phyloP scores from a whole-genome alignment of 2,329 filamentous ascomycete genomes.

The Thelonectria olida region DNA sequence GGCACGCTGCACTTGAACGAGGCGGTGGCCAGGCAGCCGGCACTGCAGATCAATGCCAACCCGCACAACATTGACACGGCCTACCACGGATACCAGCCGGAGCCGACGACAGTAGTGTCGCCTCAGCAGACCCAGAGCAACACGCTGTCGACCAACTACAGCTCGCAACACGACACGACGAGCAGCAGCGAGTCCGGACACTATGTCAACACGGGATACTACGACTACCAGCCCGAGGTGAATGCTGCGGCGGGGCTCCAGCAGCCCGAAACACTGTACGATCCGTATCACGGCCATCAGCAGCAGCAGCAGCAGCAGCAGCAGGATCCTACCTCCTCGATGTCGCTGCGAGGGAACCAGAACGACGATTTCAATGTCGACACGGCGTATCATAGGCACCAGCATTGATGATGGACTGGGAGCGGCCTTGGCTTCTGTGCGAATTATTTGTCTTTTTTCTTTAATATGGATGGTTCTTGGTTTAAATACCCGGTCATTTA shows the following conservation, averaged over 20 bases:
- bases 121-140: not conserved
- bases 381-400: constrained; percentile 2
- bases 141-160: not conserved
- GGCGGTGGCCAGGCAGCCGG: constrained; percentile 8
- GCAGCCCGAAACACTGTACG: not conserved
- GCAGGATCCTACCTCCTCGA: not conserved
- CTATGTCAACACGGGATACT: constrained; percentile 31
- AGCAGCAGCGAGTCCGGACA: not conserved
- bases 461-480: not conserved
- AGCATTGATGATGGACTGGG: not conserved
- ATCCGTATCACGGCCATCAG: not conserved
- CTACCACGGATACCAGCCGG: constrained; percentile 29
- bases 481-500: not conserved
- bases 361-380: not conserved
- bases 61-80: constrained; percentile 30
- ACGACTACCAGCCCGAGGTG: constrained; percentile 23
- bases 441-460: not conserved
- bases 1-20: constrained; percentile 22
- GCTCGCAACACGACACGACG: not conserved
- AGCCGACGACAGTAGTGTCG: not conserved
- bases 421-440: not conserved
- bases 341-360: not conserved
- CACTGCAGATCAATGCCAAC: constrained; percentile 3
- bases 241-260: not conserved
- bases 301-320: not conserved